phyloP scores from a whole-genome alignment of 2,329 filamentous ascomycete genomes.

The Colletotrichum sp. region DNA sequence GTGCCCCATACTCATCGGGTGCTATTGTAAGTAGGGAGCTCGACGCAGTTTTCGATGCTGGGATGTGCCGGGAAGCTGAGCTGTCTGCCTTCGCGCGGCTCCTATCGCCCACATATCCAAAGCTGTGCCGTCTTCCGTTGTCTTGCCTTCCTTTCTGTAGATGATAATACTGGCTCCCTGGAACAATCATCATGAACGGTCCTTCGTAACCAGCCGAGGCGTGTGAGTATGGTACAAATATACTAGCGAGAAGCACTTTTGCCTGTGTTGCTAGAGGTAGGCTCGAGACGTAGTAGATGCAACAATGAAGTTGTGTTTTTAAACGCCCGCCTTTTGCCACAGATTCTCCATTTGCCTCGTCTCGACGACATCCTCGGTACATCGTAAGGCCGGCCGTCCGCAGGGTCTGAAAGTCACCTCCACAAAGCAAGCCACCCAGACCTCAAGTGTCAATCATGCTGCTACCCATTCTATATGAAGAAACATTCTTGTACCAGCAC shows the following conservation, averaged over 20 bases:
- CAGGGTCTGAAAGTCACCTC: not conserved
- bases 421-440: not conserved
- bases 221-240: not conserved
- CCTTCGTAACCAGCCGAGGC: not conserved
- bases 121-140: not conserved
- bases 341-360: not conserved
- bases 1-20: not conserved
- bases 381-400: not conserved
- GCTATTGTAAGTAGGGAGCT: not conserved
- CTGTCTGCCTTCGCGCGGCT: no score
- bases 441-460: not conserved
- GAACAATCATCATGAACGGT: not conserved
- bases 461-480: not conserved
- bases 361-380: no score
- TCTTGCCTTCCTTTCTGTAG: not conserved
- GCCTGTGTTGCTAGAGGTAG: not conserved
- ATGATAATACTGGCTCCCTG: not conserved
- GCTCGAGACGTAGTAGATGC: not conserved
- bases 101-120: not conserved
- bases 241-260: not conserved
- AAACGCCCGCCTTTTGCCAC: not conserved
- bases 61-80: no score
- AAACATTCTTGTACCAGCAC: not conserved
- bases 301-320: not conserved
- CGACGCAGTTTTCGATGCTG: not conserved